Evolutionary conservation across 352 stramenopile genomes (phyloP).

Genomic region (Pythium plurisporium): DNA sequence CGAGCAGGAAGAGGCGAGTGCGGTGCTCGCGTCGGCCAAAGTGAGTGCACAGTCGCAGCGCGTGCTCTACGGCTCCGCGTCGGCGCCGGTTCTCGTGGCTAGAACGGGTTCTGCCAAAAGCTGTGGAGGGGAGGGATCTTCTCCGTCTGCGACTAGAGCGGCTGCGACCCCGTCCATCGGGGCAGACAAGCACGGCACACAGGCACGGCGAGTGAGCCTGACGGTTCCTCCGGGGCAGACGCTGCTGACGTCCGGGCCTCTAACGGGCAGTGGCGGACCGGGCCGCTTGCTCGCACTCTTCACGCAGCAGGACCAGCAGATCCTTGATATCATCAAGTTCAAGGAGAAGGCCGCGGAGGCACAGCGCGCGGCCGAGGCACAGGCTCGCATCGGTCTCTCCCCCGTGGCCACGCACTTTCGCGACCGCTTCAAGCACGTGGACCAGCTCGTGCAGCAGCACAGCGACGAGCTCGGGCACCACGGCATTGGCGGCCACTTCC

Average conservation of each 20-base stretch:
- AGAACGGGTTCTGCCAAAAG: too few species aligned
- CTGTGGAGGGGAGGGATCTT: too few species aligned
- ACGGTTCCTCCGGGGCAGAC: too few species aligned
- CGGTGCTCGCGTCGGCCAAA: slow-evolving; percentile 3
- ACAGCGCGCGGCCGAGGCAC: slow-evolving; percentile 29
- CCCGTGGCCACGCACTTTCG: slow-evolving; percentile 49
- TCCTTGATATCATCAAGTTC: slow-evolving; percentile 60
- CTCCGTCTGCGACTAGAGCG: too few species aligned
- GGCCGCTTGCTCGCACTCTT: slow-evolving; percentile 44
- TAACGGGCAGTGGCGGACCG: neutral
- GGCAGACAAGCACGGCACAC: too few species aligned
- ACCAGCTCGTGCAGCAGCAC: slow-evolving; percentile 41
- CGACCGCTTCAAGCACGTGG: slow-evolving; percentile 64
- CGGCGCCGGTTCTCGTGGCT: neutral
- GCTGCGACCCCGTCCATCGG: too few species aligned
- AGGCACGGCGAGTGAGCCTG: too few species aligned
- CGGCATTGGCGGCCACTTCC: slow-evolving; percentile 65
- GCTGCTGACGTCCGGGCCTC: neutral
- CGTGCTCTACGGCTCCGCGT: neutral
- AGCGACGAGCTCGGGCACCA: slow-evolving; percentile 14
- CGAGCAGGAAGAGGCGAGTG: slow-evolving; percentile 25
- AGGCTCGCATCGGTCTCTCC: slow-evolving; percentile 40
- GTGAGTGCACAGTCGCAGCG: slow-evolving; percentile 11
- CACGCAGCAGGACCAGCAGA: slow-evolving; percentile 43
- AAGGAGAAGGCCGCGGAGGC: slow-evolving; percentile 47